A percentile compares a stretch with the other conserved stretches of the same genome.
These are phyloP conservation scores for Xerophyta viscosa DNA, from an alignment of 106 monocot species.

Conservation along the genomic window DNA sequence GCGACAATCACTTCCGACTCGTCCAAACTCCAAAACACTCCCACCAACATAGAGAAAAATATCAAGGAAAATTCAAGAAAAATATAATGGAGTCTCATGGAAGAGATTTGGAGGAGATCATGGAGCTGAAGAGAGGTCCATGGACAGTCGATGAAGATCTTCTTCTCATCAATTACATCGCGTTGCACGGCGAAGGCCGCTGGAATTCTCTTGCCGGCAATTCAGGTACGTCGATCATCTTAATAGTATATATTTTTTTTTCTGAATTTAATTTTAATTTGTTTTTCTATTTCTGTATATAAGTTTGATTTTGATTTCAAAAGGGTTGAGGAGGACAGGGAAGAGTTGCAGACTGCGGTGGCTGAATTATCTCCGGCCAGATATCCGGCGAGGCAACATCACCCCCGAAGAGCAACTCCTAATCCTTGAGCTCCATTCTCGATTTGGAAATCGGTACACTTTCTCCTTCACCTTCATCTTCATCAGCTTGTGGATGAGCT, in stretches of 20 bases:
- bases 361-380: constrained; percentile 91
- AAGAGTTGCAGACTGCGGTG: constrained; percentile 94
- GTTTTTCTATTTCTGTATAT: background rate
- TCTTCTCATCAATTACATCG: constrained; percentile 11
- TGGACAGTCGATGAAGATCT: constrained; percentile 12
- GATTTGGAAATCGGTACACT: constrained; percentile 75
- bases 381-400: constrained; percentile 89
- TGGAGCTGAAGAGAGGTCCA: constrained; percentile 11
- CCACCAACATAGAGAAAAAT: background rate
- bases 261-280: background rate
- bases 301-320: background rate
- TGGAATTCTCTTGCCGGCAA: constrained; percentile 9
- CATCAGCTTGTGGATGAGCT: background rate
- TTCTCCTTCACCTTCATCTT: background rate
- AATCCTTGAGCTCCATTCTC: constrained; percentile 87
- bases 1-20: background rate
- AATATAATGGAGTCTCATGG: background rate
- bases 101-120: constrained; percentile 1
- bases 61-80: background rate
- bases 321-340: constrained; percentile 67
- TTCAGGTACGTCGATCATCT: constrained; percentile 5
- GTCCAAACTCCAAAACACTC: background rate
- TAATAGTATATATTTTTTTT: background rate
- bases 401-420: constrained; percentile 88
- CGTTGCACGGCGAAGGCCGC: constrained; percentile 8